Evolutionary conservation across 805 yeast species (phyloP).

Genomic region (Metschnikowia gelsemii): DNA sequence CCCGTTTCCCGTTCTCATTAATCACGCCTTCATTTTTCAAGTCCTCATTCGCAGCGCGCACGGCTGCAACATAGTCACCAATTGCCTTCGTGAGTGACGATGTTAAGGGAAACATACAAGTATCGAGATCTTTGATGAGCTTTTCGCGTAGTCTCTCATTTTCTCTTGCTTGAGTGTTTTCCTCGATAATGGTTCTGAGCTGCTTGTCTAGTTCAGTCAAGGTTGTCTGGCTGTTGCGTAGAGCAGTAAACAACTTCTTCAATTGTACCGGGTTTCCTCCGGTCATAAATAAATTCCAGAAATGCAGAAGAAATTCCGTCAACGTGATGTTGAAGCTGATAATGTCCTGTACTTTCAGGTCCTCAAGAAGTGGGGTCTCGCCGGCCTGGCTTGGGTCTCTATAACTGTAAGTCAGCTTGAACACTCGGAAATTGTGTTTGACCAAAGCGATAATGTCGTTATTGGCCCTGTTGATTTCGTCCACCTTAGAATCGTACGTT

Average conservation of each 20-base stretch:
- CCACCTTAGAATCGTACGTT: conserved; percentile 29
- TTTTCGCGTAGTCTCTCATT: conserved; percentile 36
- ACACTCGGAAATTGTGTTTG: conserved; percentile 54
- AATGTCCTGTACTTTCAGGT: conserved; percentile 31
- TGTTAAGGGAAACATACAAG: conserved; percentile 33
- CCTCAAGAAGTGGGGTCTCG: conserved; percentile 37
- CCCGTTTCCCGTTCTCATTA: conserved; percentile 39
- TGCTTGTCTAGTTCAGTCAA: conserved; percentile 30
- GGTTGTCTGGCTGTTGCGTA: conserved; percentile 35
- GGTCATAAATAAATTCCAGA: conserved; percentile 40
- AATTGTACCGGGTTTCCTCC: conserved; percentile 40
- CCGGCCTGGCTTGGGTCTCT: conserved; percentile 16
- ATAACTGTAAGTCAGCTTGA: conserved; percentile 33
- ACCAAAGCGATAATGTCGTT: conserved; percentile 48
- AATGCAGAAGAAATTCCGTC: conserved; percentile 44
- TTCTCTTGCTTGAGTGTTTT: conserved; percentile 21
- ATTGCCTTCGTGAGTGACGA: conserved; percentile 36
- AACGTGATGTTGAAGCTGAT: conserved; percentile 39
- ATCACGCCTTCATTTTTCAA: conserved; percentile 19
- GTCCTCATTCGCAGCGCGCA: conserved; percentile 20
- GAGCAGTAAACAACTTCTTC: conserved; percentile 36
- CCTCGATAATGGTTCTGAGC: conserved; percentile 16
- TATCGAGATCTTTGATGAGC: conserved; percentile 31
- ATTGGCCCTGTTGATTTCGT: conserved; percentile 43
- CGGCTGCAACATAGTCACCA: conserved; percentile 35